A percentile compares a stretch with the other conserved stretches of the same genome.
phyloP scores from a whole-genome alignment of 805 yeast species.

The Metschnikowia koreensis region DNA sequence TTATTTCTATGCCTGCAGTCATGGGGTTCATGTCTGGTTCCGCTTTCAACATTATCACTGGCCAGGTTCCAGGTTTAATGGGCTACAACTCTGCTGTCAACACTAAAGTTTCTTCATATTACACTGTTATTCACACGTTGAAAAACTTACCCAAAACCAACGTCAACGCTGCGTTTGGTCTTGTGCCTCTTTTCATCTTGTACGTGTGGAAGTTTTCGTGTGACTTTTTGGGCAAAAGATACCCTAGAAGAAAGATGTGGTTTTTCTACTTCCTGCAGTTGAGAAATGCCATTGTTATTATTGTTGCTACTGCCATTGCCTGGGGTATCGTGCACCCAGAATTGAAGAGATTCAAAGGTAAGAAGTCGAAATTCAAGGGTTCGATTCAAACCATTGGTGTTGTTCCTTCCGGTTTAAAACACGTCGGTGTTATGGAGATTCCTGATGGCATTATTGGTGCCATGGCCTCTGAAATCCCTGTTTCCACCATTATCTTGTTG shows the following conservation, averaged over 20 bases:
- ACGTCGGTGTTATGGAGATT: slow-evolving; percentile 69
- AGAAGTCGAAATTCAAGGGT: slow-evolving; percentile 33
- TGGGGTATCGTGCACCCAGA: slow-evolving; percentile 67
- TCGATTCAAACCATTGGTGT: slow-evolving; percentile 65
- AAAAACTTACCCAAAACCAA: slow-evolving; percentile 68
- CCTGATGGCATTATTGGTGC: slow-evolving; percentile 58
- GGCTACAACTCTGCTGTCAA: slow-evolving; percentile 68
- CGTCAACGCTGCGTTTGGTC: slow-evolving; percentile 86
- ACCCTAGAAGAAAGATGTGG: slow-evolving; percentile 52
- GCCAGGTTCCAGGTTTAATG: slow-evolving; percentile 85
- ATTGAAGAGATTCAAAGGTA: slow-evolving; percentile 29
- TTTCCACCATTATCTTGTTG: slow-evolving; percentile 75
- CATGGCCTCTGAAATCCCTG: slow-evolving; percentile 79
- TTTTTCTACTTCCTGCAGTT: slow-evolving; percentile 74
- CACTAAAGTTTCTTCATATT: slow-evolving; percentile 69
- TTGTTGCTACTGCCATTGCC: slow-evolving; percentile 78
- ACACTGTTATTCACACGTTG: slow-evolving; percentile 67
- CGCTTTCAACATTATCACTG: slow-evolving; percentile 75
- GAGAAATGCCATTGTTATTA: slow-evolving; percentile 78
- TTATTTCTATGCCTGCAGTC: slow-evolving; percentile 88
- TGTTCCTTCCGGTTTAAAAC: slow-evolving; percentile 79
- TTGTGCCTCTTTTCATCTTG: slow-evolving; percentile 68
- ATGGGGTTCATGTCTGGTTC: slow-evolving; percentile 96
- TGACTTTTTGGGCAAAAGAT: slow-evolving; percentile 58
- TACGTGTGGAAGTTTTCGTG: slow-evolving; percentile 68